Base-by-base conservation (phyloP, 1,139 yeast species). In the Saccharomyces hybrid region DNA sequence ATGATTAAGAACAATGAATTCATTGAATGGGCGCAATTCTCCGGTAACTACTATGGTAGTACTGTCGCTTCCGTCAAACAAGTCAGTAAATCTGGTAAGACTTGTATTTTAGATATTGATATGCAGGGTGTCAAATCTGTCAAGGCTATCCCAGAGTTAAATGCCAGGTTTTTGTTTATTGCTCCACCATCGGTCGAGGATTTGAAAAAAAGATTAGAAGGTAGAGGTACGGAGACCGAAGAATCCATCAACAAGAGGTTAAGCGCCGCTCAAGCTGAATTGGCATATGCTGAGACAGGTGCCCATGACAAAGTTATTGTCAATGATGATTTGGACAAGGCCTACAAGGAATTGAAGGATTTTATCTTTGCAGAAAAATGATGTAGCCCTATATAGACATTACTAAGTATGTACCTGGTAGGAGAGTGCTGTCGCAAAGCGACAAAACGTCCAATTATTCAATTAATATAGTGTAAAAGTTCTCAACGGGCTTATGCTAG, bases 111-210 rank as follows among this genome's bases (percentile, higher is more conserved):
- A 69, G 99, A 93, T 73, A 93, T 93, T 63, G 99, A 93, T 79
- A 90, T 91, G 97, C 98, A 95, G 75, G 99, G 99, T 60, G 99
- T 93, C 64, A 85, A 87, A 75, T 79, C 89, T 14, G 97, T 93
- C 62, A 95, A 95, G 75, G 75, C 79, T 54, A 59, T 62, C 50
- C 83, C 96, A 16, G 82, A 82, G 62, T 78, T 93, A 65, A 82
- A 88, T 65, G 97, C 99, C 50, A 80, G 91, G 70, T 93, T 75
- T 72, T 75, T 95, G 63, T 93, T 95, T 69, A 71, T 93, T 61
- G 86, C 97, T 50, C 99, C 99, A 48, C 99, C 99, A 26, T 84
- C 95, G 34, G 75, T 90, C 63, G 96, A 87, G 53, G 81, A 78
- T 55, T 80, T 93, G 66, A 81, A 81, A 68, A 71, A 74, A 56